Conservation (phyloP, 164 flowering plant species). For the Magnolia officinalis region DNA sequence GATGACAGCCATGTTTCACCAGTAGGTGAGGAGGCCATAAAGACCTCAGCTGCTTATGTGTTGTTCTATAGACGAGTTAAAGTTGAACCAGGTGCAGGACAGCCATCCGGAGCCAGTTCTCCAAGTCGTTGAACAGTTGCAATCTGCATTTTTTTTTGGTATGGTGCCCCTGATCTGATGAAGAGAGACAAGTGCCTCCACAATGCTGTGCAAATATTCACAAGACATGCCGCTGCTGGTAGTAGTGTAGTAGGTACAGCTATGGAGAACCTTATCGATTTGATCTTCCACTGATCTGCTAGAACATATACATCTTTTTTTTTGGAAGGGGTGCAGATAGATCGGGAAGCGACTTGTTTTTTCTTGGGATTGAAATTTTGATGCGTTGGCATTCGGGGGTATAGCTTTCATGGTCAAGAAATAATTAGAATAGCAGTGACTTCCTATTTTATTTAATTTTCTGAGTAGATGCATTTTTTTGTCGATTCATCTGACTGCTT, state of each 20-base stretch:
- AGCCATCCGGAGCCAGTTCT: constrained; percentile 22
- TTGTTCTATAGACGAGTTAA: constrained; percentile 70
- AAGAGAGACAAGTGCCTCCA: background rate
- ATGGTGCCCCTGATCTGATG: background rate
- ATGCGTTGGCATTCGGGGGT: background rate
- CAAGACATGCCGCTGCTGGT: background rate
- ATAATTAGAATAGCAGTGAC: background rate
- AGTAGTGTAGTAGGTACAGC: background rate
- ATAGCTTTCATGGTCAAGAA: background rate
- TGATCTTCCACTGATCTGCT: background rate
- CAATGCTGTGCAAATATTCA: background rate
- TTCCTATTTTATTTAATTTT: too few species aligned
- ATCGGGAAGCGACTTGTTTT: background rate
- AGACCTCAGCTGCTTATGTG: constrained; percentile 86
- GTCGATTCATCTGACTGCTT: background rate
- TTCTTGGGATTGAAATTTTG: background rate
- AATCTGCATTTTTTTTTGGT: background rate
- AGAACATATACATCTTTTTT: background rate
- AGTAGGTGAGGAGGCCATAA: constrained; percentile 58
- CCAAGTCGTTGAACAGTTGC: background rate
- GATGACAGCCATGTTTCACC: constrained; percentile 83
- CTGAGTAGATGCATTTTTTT: background rate
- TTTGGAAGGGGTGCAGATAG: background rate
- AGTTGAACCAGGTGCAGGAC: constrained; percentile 24
- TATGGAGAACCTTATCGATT: background rate